Conservation (phyloP, 352 stramenopile species). For the Phytophthora syringae region DNA sequence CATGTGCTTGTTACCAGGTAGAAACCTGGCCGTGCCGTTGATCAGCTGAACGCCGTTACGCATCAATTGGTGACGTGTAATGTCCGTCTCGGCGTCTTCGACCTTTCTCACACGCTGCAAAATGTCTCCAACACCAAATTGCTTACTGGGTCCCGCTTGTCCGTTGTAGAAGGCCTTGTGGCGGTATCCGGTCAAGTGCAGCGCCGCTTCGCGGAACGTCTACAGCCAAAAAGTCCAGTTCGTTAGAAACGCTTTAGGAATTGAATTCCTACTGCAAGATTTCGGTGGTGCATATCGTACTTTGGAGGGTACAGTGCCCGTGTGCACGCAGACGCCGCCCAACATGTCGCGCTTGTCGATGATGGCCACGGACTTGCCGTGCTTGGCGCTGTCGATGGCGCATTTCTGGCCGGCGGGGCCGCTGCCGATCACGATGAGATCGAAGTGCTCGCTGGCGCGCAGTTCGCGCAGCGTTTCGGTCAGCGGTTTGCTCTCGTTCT, state of each 20-base stretch:
- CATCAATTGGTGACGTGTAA: conserved; percentile 84
- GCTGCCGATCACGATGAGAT: conserved; percentile 91
- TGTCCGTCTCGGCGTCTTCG: conserved; percentile 83
- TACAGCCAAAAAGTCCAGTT: conserved; percentile 21
- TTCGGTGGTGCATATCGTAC: conserved; percentile 18
- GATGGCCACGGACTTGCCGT: conserved; percentile 82
- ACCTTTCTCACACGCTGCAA: conserved; percentile 86
- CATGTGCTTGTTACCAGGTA: conserved; percentile 77
- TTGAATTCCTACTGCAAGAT: too few species aligned
- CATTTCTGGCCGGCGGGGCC: conserved; percentile 90
- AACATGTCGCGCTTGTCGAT: conserved; percentile 92
- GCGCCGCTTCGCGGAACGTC: conserved; percentile 90
- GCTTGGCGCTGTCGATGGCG: conserved; percentile 89
- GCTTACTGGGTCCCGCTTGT: conserved; percentile 66
- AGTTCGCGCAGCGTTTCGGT: conserved; percentile 79
- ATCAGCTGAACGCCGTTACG: conserved; percentile 85
- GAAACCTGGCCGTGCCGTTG: conserved; percentile 80
- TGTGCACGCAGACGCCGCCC: conserved; percentile 90
- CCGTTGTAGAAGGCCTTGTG: conserved; percentile 91
- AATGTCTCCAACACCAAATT: conserved; percentile 84
- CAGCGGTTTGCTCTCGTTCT: conserved; percentile 33
- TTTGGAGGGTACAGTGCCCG: conserved; percentile 89
- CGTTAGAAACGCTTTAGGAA: background rate
- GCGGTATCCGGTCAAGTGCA: conserved; percentile 89
- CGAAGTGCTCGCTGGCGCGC: conserved; percentile 88